Conservation (phyloP, 768 basidiomycete genomes). For the Leucosporidium scottii region DNA sequence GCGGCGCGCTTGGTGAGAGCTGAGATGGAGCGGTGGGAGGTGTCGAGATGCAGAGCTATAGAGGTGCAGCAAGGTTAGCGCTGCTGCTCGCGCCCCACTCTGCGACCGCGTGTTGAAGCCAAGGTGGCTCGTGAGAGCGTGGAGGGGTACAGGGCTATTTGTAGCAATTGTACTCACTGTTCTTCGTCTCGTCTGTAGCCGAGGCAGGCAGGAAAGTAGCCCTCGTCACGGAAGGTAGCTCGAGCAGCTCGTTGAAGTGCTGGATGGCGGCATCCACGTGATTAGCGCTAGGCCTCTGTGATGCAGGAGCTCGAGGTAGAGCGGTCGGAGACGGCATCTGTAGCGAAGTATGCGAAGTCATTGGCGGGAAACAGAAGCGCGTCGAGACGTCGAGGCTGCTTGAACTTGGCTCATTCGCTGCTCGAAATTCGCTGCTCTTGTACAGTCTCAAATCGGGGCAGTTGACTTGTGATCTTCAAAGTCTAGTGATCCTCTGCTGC, state of each 20-base stretch:
- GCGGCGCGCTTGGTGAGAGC: constrained; percentile 10
- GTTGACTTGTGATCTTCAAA: no score
- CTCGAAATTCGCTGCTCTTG: no score
- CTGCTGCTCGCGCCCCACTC: no score
- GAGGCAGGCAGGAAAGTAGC: neutral
- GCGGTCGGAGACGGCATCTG: neutral
- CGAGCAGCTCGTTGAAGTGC: constrained; percentile 1
- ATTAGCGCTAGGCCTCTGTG: neutral
- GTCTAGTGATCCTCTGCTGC: no score
- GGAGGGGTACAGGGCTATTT: no score
- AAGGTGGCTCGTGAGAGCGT: no score
- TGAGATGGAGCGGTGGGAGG: constrained; percentile 17
- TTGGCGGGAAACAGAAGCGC: no score
- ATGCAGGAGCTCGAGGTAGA: neutral
- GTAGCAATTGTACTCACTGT: neutral
- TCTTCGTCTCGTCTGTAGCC: no score
- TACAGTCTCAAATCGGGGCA: no score
- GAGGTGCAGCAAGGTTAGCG: neutral
- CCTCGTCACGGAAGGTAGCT: neutral
- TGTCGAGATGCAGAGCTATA: constrained; percentile 7
- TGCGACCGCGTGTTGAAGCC: no score
- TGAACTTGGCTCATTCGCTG: no score
- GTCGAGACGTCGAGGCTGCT: no score
- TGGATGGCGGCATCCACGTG: neutral
- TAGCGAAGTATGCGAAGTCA: neutral